A percentile compares a stretch with the other conserved stretches of the same genome.
Conservation (phyloP, 192 early-diverging fungal species). For the Coemansia nantahalensis region DNA sequence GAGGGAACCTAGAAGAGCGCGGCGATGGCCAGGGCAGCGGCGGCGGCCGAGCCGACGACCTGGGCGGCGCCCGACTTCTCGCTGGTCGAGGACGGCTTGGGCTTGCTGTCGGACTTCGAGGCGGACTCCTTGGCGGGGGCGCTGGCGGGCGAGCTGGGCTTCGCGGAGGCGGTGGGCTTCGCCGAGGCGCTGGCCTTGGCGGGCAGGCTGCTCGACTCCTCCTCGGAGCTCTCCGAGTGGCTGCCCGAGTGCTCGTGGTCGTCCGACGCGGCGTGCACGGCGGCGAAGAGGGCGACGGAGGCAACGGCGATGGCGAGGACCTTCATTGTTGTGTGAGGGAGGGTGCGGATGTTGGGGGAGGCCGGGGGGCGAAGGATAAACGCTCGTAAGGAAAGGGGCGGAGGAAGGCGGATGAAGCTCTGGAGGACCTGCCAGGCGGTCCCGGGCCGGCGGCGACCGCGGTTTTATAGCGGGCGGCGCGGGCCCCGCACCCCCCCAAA, state of each 20-base stretch:
- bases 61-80: slow-evolving; percentile 15
- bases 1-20: slow-evolving; percentile 34
- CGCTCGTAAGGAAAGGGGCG: neutral
- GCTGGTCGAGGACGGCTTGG: neutral
- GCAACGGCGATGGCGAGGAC: slow-evolving; percentile 27
- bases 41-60: slow-evolving; percentile 30
- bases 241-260: neutral
- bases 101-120: neutral
- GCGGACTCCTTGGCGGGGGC: neutral
- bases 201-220: slow-evolving; percentile 5
- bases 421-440: no score
- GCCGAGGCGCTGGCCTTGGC: neutral
- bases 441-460: no score
- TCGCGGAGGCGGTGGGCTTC: no score
- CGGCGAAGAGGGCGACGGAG: slow-evolving; percentile 31
- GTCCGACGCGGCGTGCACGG: slow-evolving; percentile 17
- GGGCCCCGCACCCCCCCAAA: no score
- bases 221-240: slow-evolving; percentile 2
- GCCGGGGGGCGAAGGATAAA: neutral
- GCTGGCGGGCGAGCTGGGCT: no score
- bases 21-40: slow-evolving; percentile 33
- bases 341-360: neutral
- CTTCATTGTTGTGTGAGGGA: slow-evolving; percentile 31
- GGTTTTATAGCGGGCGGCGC: no score
- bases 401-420: no score